Evolutionary conservation across 495 filamentous ascomycete species (phyloP).

Genomic region (Penicillium cataractarum): DNA sequence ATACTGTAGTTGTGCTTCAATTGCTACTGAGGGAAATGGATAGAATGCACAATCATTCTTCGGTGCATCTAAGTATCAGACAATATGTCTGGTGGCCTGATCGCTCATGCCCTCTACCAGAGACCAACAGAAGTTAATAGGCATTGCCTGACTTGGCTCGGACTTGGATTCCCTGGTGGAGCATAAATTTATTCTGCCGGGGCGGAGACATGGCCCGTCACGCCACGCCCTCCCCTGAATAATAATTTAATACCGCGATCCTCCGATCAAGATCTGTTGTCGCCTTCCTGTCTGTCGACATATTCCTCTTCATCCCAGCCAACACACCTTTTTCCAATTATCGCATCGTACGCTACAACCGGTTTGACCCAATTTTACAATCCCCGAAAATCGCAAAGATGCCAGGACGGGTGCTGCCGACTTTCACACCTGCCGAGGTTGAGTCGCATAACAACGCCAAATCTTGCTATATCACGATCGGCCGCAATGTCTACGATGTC

Average conservation of each 20-base stretch:
- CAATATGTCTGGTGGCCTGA: slow-evolving; percentile 6
- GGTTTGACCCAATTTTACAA: not conserved
- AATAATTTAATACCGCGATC: slow-evolving; percentile 22
- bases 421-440: slow-evolving; percentile 76
- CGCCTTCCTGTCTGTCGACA: not conserved
- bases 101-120: not conserved
- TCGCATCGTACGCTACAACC: not conserved
- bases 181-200: slow-evolving; percentile 17
- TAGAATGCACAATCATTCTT: not conserved
- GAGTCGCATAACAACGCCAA: slow-evolving; percentile 75
- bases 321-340: not conserved
- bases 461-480: slow-evolving; percentile 93
- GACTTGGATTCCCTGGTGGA: not conserved
- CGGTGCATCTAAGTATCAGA: not conserved
- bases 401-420: slow-evolving; percentile 70
- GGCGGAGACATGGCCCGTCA: slow-evolving; percentile 22
- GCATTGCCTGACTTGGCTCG: slow-evolving; percentile 1
- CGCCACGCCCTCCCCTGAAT: slow-evolving; percentile 32
- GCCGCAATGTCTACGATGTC: slow-evolving; percentile 90
- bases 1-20: no score
- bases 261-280: slow-evolving; percentile 6
- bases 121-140: no score
- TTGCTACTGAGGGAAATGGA: not conserved
- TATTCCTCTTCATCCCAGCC: not conserved
- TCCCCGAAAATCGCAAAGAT: slow-evolving; percentile 30